phyloP scores from a whole-genome alignment of 2,329 filamentous ascomycete species.

The Karstenula rhodostoma region DNA sequence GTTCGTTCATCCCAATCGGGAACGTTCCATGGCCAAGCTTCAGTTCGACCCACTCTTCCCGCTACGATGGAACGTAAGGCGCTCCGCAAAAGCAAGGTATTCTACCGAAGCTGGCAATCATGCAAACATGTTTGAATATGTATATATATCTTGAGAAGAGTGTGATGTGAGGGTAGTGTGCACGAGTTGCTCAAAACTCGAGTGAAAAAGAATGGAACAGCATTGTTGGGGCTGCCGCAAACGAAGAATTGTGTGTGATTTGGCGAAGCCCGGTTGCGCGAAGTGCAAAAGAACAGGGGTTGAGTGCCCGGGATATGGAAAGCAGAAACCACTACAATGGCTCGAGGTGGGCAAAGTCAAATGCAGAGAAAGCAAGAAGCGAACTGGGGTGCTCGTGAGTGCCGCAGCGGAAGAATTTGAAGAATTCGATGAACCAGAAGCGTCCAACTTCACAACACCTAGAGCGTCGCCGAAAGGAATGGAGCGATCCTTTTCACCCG shows the following conservation, averaged over 20 bases:
- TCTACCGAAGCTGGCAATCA: background rate
- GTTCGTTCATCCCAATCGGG: background rate
- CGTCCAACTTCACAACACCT: background rate
- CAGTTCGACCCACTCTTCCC: background rate
- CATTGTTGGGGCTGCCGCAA: conserved; percentile 8
- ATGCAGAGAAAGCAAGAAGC: background rate
- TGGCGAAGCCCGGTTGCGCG: background rate
- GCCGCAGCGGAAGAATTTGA: background rate
- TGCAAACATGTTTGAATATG: background rate
- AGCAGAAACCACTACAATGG: conserved; percentile 6
- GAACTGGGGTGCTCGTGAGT: background rate
- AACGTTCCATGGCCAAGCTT: conserved; percentile 2
- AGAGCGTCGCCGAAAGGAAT: background rate
- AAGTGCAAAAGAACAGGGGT: conserved; percentile 6
- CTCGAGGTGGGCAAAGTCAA: background rate
- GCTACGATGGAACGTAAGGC: background rate
- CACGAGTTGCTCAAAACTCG: no score
- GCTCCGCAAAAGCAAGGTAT: background rate
- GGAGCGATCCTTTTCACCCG: background rate
- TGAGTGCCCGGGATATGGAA: conserved; percentile 7
- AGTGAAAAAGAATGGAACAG: background rate
- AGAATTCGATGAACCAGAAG: background rate
- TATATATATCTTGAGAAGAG: background rate
- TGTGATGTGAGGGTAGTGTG: background rate
- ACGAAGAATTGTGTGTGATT: conserved; percentile 4